A percentile compares a stretch with the other conserved stretches of the same genome.
Conservation (phyloP, 2,329 filamentous ascomycete species). For the Microcera coccophila region DNA sequence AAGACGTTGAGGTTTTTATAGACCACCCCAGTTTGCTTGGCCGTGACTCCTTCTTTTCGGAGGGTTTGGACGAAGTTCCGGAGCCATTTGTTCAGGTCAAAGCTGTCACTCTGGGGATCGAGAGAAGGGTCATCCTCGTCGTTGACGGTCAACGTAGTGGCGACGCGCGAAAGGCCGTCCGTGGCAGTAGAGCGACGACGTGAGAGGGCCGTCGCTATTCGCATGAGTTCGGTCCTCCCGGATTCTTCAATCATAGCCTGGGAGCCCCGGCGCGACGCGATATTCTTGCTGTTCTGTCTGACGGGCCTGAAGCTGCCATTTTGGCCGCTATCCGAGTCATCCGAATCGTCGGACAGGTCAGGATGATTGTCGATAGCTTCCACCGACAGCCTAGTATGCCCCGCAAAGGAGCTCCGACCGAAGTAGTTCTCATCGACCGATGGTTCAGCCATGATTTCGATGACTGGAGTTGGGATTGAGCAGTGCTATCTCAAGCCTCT, state of each 20-base stretch:
- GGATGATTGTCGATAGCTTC: not conserved
- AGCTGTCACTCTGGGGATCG: constrained; percentile 36
- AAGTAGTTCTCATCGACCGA: not conserved
- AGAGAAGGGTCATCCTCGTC: constrained; percentile 32
- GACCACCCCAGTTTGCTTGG: constrained; percentile 54
- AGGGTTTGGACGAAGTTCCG: constrained; percentile 39
- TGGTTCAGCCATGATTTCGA: not conserved
- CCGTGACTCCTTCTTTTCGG: constrained; percentile 52
- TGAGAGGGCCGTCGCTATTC: constrained; percentile 39
- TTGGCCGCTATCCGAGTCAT: not conserved
- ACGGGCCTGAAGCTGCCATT: not conserved
- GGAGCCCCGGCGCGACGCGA: constrained; percentile 1
- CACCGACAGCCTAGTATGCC: not conserved
- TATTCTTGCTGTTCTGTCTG: too few species aligned
- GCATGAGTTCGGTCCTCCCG: constrained; percentile 36
- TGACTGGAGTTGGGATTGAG: not conserved
- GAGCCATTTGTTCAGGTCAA: constrained; percentile 43
- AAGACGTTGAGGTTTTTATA: constrained; percentile 64
- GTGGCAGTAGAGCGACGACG: constrained; percentile 29
- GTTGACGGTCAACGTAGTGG: constrained; percentile 16
- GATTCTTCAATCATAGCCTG: constrained; percentile 28
- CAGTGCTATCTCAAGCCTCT: not conserved
- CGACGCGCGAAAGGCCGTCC: constrained; percentile 6
- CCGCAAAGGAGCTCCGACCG: not conserved
- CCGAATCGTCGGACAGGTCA: not conserved